phyloP scores from a whole-genome alignment of 345 rosid species.

The Boechera retrofracta region DNA sequence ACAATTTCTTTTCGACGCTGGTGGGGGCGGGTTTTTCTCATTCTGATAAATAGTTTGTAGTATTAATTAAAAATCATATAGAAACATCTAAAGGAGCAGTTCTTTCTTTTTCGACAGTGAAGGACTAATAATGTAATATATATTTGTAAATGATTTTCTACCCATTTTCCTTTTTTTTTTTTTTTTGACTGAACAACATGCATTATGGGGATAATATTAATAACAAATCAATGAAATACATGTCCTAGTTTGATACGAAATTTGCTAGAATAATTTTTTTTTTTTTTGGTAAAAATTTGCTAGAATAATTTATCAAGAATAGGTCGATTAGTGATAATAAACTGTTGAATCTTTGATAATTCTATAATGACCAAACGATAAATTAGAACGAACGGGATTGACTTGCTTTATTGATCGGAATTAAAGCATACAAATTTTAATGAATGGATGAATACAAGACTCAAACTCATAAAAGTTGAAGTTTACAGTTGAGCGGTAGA shows the following conservation, averaged over 20 bases:
- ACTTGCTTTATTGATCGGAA: neutral
- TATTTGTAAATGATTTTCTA: neutral
- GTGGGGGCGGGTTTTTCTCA: neutral
- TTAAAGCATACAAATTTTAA: neutral
- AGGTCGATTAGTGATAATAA: neutral
- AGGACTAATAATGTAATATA: no score
- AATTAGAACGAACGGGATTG: neutral
- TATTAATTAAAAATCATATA: neutral
- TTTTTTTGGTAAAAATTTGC: no score
- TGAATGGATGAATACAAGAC: neutral
- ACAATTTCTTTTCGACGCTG: neutral
- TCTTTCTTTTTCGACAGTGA: neutral
- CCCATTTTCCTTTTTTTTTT: no score
- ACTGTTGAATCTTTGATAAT: neutral
- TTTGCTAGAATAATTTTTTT: neutral
- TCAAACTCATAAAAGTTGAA: neutral
- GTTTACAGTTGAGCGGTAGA: neutral
- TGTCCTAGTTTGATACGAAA: neutral
- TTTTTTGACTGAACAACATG: neutral
- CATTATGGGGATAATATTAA: neutral
- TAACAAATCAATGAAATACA: neutral
- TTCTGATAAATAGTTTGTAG: constrained; percentile 5
- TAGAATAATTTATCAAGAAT: neutral
- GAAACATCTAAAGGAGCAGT: neutral
- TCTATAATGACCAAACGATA: neutral